Evolutionary conservation across 164 flowering plant species (phyloP).

Genomic region (Chimonanthus salicifolius): DNA sequence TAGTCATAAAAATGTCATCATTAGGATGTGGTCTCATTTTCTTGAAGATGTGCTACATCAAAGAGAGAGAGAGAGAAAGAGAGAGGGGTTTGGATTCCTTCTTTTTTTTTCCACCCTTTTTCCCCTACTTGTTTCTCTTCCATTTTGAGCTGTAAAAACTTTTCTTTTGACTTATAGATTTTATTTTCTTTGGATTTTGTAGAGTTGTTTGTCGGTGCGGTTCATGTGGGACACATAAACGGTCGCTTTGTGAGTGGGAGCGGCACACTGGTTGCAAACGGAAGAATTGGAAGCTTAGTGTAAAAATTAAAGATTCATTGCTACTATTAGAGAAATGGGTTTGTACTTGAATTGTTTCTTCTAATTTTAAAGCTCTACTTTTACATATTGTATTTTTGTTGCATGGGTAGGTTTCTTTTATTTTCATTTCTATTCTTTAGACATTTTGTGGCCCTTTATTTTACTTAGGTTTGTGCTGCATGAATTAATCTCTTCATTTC

Average conservation of each 20-base stretch:
- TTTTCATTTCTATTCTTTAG: too few species aligned
- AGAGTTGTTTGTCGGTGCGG: constrained; percentile 95
- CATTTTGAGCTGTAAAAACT: background rate
- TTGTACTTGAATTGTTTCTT: constrained; percentile 22
- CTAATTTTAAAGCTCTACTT: too few species aligned
- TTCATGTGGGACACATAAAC: constrained; percentile 68
- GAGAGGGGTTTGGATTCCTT: too few species aligned
- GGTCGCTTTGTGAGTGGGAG: constrained; percentile 89
- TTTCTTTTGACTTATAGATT: background rate
- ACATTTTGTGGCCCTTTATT: background rate
- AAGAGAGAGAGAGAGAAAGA: too few species aligned
- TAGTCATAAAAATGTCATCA: too few species aligned
- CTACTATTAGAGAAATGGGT: constrained; percentile 89
- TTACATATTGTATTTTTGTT: background rate
- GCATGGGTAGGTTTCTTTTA: background rate
- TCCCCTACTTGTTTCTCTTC: too few species aligned
- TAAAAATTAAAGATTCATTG: constrained; percentile 80
- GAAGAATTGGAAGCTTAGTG: constrained; percentile 79
- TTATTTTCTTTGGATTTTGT: constrained; percentile 10
- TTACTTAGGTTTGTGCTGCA: background rate
- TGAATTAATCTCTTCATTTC: background rate
- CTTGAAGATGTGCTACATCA: too few species aligned
- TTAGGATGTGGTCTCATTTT: too few species aligned
- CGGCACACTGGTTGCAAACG: constrained; percentile 81
- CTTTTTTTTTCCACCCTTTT: too few species aligned